Evolutionary conservation across 176 grass and related monocot species (phyloP).

Genomic region (Hsuehochloa calcarea): DNA sequence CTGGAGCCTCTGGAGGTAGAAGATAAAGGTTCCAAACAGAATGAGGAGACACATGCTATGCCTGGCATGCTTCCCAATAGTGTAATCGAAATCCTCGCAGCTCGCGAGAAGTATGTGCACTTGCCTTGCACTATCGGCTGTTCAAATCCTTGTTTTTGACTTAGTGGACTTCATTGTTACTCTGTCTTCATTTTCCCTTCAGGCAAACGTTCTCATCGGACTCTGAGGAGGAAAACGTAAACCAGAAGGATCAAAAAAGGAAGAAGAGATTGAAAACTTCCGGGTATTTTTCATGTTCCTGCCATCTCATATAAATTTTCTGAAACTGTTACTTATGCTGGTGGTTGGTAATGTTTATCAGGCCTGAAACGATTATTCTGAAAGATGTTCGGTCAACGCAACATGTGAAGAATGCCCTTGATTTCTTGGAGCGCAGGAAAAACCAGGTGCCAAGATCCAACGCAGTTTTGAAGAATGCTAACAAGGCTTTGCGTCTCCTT

Average conservation of each 20-base stretch:
- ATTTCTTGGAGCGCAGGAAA: constrained; percentile 75
- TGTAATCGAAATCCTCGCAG: constrained; percentile 79
- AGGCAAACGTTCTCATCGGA: constrained; percentile 85
- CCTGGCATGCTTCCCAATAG: constrained; percentile 77
- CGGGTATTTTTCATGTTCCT: constrained; percentile 49
- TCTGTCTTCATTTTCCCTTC: constrained; percentile 19
- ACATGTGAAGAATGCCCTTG: constrained; percentile 57
- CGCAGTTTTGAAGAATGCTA: constrained; percentile 50
- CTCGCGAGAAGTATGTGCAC: constrained; percentile 85
- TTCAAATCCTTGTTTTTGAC: neutral
- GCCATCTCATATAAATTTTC: neutral
- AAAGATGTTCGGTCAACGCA: constrained; percentile 56
- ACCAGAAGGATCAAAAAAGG: constrained; percentile 51
- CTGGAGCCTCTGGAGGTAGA: neutral
- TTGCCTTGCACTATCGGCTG: neutral
- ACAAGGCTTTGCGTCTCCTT: constrained; percentile 40
- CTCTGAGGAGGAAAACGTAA: constrained; percentile 73
- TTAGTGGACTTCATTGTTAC: constrained; percentile 11
- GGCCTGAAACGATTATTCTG: constrained; percentile 74
- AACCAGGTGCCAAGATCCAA: constrained; percentile 53
- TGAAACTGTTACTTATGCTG: constrained; percentile 17
- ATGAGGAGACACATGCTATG: constrained; percentile 31
- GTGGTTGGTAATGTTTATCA: constrained; percentile 38
- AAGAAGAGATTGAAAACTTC: constrained; percentile 54
- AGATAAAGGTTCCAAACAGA: constrained; percentile 30